Evolutionary conservation across 768 basidiomycete species (phyloP), one percentile per base, ranked within the genome.

Genomic region (Pleurotus tuoliensis): DNA sequence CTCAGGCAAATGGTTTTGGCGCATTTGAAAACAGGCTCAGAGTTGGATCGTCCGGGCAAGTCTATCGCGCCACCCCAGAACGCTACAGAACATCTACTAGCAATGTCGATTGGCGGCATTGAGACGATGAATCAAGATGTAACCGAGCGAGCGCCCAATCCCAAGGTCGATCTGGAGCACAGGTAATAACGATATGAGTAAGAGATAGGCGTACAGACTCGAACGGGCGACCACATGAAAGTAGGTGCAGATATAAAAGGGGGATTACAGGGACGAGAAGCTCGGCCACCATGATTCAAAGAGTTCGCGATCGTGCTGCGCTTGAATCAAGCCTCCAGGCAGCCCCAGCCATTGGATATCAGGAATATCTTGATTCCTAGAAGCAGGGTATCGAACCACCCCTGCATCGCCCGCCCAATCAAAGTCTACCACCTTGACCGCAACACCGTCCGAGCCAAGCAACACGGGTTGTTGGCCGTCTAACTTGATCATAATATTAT

Each of bases 401-500:
- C 54, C 43, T n/a, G 25, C 54, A 30, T n/a, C 30, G 11, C 54
- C 54, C 41, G 54, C 25, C 54, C 54, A 55, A 47, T 46, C 43
- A 24, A 55, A 55, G 45, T 55, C 54, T 30, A 55, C 16, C 15
- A 55, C 43, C 25, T 55, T 44, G 15, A 55, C 16, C n/a, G 24
- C n/a, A 18, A 41, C 25, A 9, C 52, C 52, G 24, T 41, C 43
- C 9, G 43, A 27, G 41, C 12, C 22, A 20, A 39, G 15, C 34
- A 34, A 27, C 30, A 5, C 20, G 16, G 15, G 27, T 7, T 27
- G 27, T 50, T 27, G n/a, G 41, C 37, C 49, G 25, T 27, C 24
- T 38, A 50, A 50, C 52, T 24, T 54, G 27, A 54, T 24, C 54
- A 55, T 55, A 20, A 55, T 47, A 45, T 55, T 55, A 11, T 25